phyloP scores from a whole-genome alignment of 2,329 filamentous ascomycete species.

The Penicillium sp. region DNA sequence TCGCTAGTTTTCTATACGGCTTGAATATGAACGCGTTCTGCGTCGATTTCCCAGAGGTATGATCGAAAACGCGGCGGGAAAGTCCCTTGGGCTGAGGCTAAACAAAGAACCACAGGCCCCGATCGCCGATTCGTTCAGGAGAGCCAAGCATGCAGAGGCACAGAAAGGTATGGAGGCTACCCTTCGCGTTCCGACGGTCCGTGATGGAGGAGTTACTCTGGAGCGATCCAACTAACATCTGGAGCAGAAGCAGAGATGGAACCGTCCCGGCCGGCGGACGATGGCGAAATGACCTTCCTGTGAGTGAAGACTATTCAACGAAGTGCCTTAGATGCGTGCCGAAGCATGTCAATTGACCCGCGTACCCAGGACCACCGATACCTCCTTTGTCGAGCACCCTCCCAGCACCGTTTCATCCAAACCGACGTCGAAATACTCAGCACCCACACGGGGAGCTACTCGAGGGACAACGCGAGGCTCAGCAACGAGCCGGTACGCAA shows the following conservation, averaged over 20 bases:
- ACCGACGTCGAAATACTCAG: slow-evolving; percentile 35
- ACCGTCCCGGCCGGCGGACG: slow-evolving; percentile 40
- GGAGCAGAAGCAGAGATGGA: slow-evolving; percentile 35
- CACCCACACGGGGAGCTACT: slow-evolving; percentile 23
- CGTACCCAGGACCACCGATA: slow-evolving; percentile 74
- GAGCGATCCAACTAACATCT: slow-evolving; percentile 9
- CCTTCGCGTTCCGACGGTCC: not conserved
- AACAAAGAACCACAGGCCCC: slow-evolving; percentile 61
- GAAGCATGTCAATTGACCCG: not conserved
- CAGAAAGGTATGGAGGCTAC: slow-evolving; percentile 41
- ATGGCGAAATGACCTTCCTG: slow-evolving; percentile 81
- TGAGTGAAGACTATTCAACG: slow-evolving; percentile 43
- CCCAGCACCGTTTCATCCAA: slow-evolving; percentile 51
- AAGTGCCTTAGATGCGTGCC: not conserved
- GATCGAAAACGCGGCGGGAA: not conserved
- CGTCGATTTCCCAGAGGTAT: slow-evolving; percentile 92
- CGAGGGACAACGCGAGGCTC: slow-evolving; percentile 27
- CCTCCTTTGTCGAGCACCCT: slow-evolving; percentile 85
- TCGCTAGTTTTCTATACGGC: slow-evolving; percentile 91
- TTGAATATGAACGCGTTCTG: slow-evolving; percentile 99
- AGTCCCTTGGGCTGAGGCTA: not conserved
- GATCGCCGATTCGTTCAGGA: slow-evolving; percentile 75
- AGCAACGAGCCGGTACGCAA: slow-evolving; percentile 35
- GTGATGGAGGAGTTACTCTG: not conserved
- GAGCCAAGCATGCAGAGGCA: slow-evolving; percentile 60